Evolutionary conservation across 1,139 yeast genomes (phyloP).

Genomic region (Nakaseomyces nivariensis): DNA sequence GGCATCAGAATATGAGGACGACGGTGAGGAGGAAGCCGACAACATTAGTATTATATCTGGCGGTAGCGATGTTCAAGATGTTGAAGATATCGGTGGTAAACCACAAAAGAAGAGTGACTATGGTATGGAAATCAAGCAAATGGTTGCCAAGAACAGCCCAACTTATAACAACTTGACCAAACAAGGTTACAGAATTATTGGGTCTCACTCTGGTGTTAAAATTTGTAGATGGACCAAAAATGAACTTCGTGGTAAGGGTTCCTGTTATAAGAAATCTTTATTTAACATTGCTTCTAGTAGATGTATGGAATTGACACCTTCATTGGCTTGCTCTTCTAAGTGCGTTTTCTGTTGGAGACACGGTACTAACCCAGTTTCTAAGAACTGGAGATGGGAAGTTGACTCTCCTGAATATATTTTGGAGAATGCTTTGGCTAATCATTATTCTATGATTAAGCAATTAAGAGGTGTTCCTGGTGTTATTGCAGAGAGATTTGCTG

Average conservation of each 20-base stretch:
- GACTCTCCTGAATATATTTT: constrained; percentile 79
- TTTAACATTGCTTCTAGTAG: constrained; percentile 84
- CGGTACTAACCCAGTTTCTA: constrained; percentile 94
- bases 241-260: constrained; percentile 87
- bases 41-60: constrained; percentile 19
- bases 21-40: constrained; percentile 18
- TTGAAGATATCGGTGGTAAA: constrained; percentile 74
- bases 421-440: constrained; percentile 81
- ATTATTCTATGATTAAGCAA: constrained; percentile 83
- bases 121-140: constrained; percentile 47
- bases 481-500: constrained; percentile 78
- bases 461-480: constrained; percentile 95
- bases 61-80: constrained; percentile 35
- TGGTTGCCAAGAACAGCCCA: constrained; percentile 88
- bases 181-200: constrained; percentile 89
- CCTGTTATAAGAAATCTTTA: constrained; percentile 86
- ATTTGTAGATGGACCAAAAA: constrained; percentile 96
- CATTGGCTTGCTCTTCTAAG: constrained; percentile 85
- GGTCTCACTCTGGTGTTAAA: constrained; percentile 91
- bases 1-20: constrained; percentile 37
- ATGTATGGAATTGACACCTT: constrained; percentile 95
- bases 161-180: constrained; percentile 81
- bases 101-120: constrained; percentile 9
- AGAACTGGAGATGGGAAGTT: constrained; percentile 93
- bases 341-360: constrained; percentile 98